These are phyloP conservation scores for Saccharomyces uvarum DNA, from an alignment of 1,139 yeast genomes.

Conservation along the genomic window DNA sequence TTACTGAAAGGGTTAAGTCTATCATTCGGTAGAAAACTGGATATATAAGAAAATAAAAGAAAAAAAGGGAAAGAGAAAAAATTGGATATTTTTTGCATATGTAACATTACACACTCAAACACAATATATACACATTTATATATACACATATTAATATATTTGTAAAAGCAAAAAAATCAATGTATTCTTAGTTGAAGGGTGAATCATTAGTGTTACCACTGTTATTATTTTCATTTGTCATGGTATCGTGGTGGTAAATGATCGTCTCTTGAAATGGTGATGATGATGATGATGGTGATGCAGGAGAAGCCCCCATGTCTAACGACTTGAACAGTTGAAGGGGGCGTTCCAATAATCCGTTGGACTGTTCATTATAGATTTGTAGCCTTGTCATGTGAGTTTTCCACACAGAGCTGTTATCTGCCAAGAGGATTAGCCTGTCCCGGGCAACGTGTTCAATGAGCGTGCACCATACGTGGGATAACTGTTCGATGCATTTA, in stretches of 20 bases:
- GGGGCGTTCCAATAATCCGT: conserved; percentile 43
- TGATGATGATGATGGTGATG: neutral
- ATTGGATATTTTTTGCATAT: neutral
- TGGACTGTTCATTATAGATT: conserved; percentile 51
- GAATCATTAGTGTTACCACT: neutral
- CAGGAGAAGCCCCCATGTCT: neutral
- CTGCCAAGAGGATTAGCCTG: conserved; percentile 35
- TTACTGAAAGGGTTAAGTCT: neutral
- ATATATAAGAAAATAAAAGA: neutral
- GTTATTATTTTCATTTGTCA: neutral
- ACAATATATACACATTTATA: neutral
- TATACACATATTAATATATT: neutral
- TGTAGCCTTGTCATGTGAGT: conserved; percentile 51
- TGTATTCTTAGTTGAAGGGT: neutral
- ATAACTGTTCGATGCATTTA: conserved; percentile 73
- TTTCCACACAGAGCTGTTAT: conserved; percentile 25
- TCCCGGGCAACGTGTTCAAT: conserved; percentile 40
- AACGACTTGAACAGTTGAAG: conserved; percentile 38
- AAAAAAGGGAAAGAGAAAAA: neutral
- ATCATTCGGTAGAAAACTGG: neutral
- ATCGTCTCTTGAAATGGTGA: neutral
- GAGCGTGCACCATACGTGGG: conserved; percentile 66
- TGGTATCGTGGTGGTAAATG: conserved; percentile 1
- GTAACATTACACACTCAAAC: neutral
- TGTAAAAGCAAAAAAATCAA: neutral